phyloP scores from a whole-genome alignment of 2,329 filamentous ascomycete species.

The Podosphaera xanthii region DNA sequence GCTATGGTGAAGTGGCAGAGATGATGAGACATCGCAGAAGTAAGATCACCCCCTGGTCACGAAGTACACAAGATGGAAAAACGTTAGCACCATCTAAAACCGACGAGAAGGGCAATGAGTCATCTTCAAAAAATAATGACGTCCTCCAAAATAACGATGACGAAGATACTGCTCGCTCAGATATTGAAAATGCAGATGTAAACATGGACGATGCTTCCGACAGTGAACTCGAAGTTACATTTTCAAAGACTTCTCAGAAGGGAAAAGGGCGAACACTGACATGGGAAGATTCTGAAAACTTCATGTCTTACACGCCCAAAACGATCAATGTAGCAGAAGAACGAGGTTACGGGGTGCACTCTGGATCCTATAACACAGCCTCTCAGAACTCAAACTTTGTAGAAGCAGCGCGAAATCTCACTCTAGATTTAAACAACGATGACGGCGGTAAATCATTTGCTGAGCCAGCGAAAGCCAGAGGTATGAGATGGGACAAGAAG shows the following conservation, averaged over 20 bases:
- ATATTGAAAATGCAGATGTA: constrained; percentile 14
- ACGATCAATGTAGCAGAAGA: constrained; percentile 66
- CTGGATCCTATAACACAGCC: constrained; percentile 34
- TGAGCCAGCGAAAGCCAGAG: constrained; percentile 44
- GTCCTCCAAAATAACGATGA: constrained; percentile 17
- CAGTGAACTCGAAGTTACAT: constrained; percentile 43
- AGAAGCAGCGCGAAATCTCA: constrained; percentile 61
- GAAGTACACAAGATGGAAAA: constrained; percentile 20
- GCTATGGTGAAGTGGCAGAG: constrained; percentile 41
- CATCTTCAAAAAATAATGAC: constrained; percentile 13
- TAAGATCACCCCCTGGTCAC: constrained; percentile 36
- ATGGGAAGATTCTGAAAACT: constrained; percentile 71
- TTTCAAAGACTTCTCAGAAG: constrained; percentile 34
- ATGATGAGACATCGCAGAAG: constrained; percentile 52
- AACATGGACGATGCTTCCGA: constrained; percentile 37
- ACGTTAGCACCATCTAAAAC: constrained; percentile 18
- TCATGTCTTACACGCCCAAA: constrained; percentile 88
- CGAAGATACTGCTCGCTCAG: constrained; percentile 17
- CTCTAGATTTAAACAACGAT: constrained; percentile 86
- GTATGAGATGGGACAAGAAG: constrained; percentile 93
- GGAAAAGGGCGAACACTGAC: constrained; percentile 33
- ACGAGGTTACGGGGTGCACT: constrained; percentile 79
- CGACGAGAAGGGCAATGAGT: constrained; percentile 10
- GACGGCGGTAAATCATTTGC: constrained; percentile 62
- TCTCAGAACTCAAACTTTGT: constrained; percentile 49